Conservation (phyloP, 139 green algal genomes). For the Micractinium sp. region DNA sequence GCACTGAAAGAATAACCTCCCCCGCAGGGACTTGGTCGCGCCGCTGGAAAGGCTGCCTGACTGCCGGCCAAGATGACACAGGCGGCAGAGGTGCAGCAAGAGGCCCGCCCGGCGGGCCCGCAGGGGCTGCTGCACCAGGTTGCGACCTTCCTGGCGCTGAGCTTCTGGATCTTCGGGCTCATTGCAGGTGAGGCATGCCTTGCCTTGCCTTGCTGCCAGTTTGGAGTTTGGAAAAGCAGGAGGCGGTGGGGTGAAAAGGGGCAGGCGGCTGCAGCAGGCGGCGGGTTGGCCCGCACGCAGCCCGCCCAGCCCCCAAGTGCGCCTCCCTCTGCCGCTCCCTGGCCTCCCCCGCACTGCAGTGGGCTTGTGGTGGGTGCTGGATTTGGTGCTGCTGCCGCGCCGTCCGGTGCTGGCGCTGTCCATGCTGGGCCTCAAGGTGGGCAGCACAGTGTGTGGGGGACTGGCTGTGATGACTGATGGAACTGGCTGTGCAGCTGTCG, state of each 20-base stretch:
- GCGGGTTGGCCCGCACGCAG: background rate
- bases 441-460: background rate
- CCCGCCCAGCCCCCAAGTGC: background rate
- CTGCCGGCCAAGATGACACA: too few relatives aligned
- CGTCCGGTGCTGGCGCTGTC: background rate
- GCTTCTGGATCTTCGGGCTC: conserved; percentile 13
- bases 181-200: background rate
- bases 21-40: too few relatives aligned
- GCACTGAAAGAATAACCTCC: too few relatives aligned
- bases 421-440: conserved; percentile 1
- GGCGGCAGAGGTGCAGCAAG: too few relatives aligned
- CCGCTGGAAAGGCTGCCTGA: too few relatives aligned
- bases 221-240: too few relatives aligned
- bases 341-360: background rate
- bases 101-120: too few relatives aligned
- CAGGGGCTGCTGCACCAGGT: too few relatives aligned
- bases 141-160: background rate
- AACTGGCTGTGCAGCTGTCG: too few relatives aligned
- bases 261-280: background rate
- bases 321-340: background rate
- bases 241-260: background rate
- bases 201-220: too few relatives aligned
- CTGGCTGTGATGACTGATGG: too few relatives aligned
- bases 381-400: background rate
- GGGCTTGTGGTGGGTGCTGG: conserved; percentile 13